A percentile compares a stretch with the other conserved stretches of the same genome.
phyloP scores from a whole-genome alignment of 805 yeast genomes.

The Candida krabiensis region DNA sequence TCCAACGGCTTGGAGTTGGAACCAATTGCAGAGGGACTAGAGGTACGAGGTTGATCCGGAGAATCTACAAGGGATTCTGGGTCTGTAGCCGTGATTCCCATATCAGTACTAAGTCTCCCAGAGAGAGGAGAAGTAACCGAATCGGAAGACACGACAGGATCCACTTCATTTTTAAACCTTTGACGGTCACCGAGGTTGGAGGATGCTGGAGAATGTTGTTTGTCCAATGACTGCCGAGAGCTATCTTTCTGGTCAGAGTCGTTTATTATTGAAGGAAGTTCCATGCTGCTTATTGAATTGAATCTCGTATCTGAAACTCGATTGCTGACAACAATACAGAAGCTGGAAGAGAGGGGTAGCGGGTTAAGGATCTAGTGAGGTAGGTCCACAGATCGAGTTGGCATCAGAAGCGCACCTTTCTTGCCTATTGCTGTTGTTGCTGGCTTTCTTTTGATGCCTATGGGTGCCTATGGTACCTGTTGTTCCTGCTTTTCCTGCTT shows the following conservation, averaged over 20 bases:
- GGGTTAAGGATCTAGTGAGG: not conserved
- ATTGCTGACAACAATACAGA: constrained; percentile 1
- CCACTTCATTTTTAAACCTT: not conserved
- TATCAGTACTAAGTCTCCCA: too few relatives aligned
- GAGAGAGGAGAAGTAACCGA: too few relatives aligned
- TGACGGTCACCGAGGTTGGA: not conserved
- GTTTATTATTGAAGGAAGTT: constrained; percentile 16
- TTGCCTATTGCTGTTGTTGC: too few relatives aligned
- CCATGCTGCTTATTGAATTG: too few relatives aligned
- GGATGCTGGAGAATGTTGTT: not conserved
- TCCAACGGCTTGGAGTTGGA: constrained; percentile 5
- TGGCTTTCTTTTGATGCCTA: not conserved
- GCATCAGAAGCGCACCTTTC: not conserved
- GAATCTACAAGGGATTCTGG: not conserved
- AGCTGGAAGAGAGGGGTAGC: not conserved
- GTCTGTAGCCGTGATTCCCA: constrained; percentile 1
- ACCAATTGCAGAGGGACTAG: not conserved
- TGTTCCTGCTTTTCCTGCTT: not conserved
- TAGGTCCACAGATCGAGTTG: not conserved
- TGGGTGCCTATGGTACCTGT: not conserved
- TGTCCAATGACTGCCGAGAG: not conserved
- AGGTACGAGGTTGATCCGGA: not conserved
- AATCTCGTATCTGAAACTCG: not conserved
- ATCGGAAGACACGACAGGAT: too few relatives aligned
- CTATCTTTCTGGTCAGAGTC: constrained; percentile 1